phyloP scores from a whole-genome alignment of 2,329 filamentous ascomycete genomes.

The Arthrobotrys musiformis region DNA sequence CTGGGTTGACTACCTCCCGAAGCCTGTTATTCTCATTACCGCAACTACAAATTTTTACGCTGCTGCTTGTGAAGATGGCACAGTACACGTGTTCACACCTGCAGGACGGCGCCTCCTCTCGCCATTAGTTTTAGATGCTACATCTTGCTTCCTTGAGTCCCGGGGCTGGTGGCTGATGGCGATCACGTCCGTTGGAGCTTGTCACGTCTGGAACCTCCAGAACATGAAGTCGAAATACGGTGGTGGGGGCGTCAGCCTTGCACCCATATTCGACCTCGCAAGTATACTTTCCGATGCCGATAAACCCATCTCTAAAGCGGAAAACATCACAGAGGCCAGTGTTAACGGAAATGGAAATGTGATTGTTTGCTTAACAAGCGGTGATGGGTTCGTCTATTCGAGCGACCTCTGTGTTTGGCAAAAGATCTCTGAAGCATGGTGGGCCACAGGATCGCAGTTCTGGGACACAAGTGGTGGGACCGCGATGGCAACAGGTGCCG shows the following conservation, averaged over 20 bases:
- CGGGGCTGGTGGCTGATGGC: constrained; percentile 89
- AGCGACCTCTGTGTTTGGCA: constrained; percentile 90
- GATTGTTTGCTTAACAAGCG: constrained; percentile 90
- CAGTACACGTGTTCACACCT: constrained; percentile 89
- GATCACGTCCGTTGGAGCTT: constrained; percentile 87
- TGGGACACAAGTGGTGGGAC: constrained; percentile 92
- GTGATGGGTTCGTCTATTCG: constrained; percentile 92
- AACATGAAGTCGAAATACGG: constrained; percentile 80
- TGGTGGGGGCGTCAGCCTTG: constrained; percentile 70
- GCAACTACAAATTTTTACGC: constrained; percentile 93
- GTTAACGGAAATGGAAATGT: constrained; percentile 88
- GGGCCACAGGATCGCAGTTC: constrained; percentile 96
- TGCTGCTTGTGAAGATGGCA: constrained; percentile 91
- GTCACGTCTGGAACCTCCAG: constrained; percentile 92
- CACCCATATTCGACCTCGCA: constrained; percentile 87
- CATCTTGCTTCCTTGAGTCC: constrained; percentile 92
- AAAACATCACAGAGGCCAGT: constrained; percentile 88
- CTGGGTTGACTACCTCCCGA: constrained; percentile 94
- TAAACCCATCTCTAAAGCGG: constrained; percentile 70
- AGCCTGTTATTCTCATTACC: constrained; percentile 86
- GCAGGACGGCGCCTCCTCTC: constrained; percentile 87
- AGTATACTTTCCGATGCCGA: constrained; percentile 78
- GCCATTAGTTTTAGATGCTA: constrained; percentile 85
- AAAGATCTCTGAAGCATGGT: constrained; percentile 95
- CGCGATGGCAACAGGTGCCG: constrained; percentile 66